These are phyloP conservation scores for Ustilago xerochloae DNA, from an alignment of 1,284 basidiomycete genomes.

Conservation along the genomic window DNA sequence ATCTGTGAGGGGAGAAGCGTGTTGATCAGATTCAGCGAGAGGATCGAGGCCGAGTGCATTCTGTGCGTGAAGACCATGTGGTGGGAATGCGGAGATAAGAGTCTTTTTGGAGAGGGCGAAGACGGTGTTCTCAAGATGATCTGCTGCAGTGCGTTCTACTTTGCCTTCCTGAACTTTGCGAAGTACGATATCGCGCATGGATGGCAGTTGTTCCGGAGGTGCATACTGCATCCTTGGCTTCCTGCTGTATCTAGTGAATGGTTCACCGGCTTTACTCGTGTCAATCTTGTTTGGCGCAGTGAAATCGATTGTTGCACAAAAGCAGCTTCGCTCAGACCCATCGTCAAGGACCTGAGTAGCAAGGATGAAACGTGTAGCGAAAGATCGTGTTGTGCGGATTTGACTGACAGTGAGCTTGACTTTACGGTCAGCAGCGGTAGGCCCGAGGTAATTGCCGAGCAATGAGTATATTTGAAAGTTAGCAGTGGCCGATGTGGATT, in stretches of 20 bases:
- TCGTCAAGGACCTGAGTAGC: constrained; percentile 38
- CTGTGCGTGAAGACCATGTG: constrained; percentile 31
- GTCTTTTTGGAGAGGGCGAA: constrained; percentile 34
- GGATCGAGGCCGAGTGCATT: constrained; percentile 30
- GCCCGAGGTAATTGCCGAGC: constrained; percentile 55
- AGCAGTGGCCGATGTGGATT: constrained; percentile 11
- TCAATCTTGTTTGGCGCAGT: constrained; percentile 45
- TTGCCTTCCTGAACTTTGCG: constrained; percentile 37
- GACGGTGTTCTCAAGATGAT: constrained; percentile 19
- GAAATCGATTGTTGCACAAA: constrained; percentile 54
- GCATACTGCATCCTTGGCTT: constrained; percentile 31
- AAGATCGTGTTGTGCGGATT: constrained; percentile 56
- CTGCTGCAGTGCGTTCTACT: constrained; percentile 18
- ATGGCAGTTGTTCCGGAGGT: constrained; percentile 19
- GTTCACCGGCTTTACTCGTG: constrained; percentile 11
- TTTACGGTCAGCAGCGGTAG: constrained; percentile 39
- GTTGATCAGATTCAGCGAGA: constrained; percentile 25
- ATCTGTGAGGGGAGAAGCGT: constrained; percentile 16
- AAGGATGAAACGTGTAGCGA: constrained; percentile 52
- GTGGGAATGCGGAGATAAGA: constrained; percentile 6
- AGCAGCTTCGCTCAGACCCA: constrained; percentile 40
- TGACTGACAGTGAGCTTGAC: constrained; percentile 44
- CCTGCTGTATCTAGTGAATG: constrained; percentile 36
- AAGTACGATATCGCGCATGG: constrained; percentile 16
- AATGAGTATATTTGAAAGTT: constrained; percentile 56